phyloP scores from a whole-genome alignment of 2,329 filamentous ascomycete genomes.

The Talaromyces pinophilus region DNA sequence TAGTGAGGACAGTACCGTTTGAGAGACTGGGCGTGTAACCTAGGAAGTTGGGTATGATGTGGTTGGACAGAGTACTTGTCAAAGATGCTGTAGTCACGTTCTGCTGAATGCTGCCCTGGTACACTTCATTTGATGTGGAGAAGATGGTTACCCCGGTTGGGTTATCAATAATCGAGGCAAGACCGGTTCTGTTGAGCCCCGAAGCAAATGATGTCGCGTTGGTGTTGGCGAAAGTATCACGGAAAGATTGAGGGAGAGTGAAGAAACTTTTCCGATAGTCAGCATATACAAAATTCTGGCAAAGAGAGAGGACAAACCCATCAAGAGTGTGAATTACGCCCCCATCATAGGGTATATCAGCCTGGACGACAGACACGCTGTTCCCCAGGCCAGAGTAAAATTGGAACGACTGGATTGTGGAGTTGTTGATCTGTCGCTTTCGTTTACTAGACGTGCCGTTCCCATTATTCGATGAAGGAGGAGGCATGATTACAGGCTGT shows the following conservation, averaged over 20 bases:
- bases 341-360: constrained; percentile 10
- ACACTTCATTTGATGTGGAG: constrained; percentile 8
- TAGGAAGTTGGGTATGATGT: constrained; percentile 12
- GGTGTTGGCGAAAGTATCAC: constrained; percentile 3
- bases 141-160: constrained; percentile 6
- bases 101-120: background rate
- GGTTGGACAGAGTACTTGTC: constrained; percentile 5
- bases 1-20: constrained; percentile 14
- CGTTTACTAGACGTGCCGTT: background rate
- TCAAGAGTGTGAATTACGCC: constrained; percentile 12
- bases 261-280: constrained; percentile 4
- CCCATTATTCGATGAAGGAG: background rate
- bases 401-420: background rate
- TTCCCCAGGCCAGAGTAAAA: constrained; percentile 15
- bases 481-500: background rate
- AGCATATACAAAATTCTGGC: background rate
- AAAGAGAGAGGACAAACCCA: constrained; percentile 11
- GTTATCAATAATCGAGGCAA: constrained; percentile 1
- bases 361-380: constrained; percentile 9
- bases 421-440: background rate
- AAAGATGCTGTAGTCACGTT: constrained; percentile 7
- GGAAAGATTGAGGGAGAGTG: constrained; percentile 11
- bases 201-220: constrained; percentile 6
- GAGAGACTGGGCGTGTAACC: constrained; percentile 11
- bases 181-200: constrained; percentile 3